These are phyloP conservation scores for Metschnikowia anglica DNA, from an alignment of 805 yeast genomes.

Conservation along the genomic window DNA sequence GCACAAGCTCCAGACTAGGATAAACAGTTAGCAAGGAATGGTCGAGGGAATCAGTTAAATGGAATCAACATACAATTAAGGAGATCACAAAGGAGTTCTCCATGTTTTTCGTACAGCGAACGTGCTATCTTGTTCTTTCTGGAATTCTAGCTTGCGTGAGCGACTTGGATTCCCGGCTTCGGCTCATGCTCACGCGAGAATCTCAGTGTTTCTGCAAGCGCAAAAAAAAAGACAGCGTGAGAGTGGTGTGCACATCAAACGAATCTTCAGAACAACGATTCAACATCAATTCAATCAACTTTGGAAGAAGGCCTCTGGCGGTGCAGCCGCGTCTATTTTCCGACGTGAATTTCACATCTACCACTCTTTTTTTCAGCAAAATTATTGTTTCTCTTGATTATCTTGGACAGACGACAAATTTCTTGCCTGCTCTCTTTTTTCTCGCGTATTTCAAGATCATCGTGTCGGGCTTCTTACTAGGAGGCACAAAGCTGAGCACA, in stretches of 20 bases:
- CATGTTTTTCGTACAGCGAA: slow-evolving; percentile 19
- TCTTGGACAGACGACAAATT: slow-evolving; percentile 28
- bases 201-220: slow-evolving; percentile 1
- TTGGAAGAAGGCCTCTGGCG: too few relatives aligned
- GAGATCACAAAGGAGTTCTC: slow-evolving; percentile 34
- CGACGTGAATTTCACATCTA: too few relatives aligned
- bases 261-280: too few relatives aligned
- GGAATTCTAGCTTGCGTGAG: background rate
- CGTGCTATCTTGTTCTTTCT: background rate
- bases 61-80: slow-evolving; percentile 29
- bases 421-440: slow-evolving; percentile 36
- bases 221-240: slow-evolving; percentile 1
- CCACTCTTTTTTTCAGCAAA: too few relatives aligned
- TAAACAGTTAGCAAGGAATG: slow-evolving; percentile 15
- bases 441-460: slow-evolving; percentile 38
- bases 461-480: slow-evolving; percentile 38
- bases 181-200: slow-evolving; percentile 4
- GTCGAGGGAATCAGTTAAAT: background rate
- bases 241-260: too few relatives aligned
- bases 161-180: slow-evolving; percentile 3
- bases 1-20: slow-evolving; percentile 84
- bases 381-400: slow-evolving; percentile 1
- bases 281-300: too few relatives aligned
- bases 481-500: slow-evolving; percentile 31
- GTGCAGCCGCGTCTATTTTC: too few relatives aligned